phyloP scores from a whole-genome alignment of 352 stramenopile genomes.

The Peronospora destructor region DNA sequence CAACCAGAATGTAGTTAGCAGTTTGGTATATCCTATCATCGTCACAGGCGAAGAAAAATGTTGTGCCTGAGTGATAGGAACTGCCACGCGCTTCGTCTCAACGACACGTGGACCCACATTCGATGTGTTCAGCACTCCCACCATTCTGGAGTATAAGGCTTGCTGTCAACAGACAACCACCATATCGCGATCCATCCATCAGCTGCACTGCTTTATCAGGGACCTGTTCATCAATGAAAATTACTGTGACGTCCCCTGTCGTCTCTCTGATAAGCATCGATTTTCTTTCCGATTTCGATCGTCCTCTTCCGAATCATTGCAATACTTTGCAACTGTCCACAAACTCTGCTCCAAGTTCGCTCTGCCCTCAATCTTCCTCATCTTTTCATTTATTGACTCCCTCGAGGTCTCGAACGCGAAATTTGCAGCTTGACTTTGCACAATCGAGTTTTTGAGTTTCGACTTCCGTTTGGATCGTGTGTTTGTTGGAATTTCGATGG shows the following conservation, averaged over 20 bases:
- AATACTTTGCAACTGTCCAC: constrained; percentile 19
- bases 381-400: constrained; percentile 45
- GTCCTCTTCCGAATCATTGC: constrained; percentile 13
- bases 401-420: constrained; percentile 33
- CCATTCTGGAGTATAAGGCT: not conserved
- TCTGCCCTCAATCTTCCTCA: constrained; percentile 38
- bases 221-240: constrained; percentile 9
- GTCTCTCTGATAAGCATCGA: constrained; percentile 10
- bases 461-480: constrained; percentile 24
- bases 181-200: constrained; percentile 32
- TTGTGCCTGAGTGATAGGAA: constrained; percentile 13
- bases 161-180: constrained; percentile 23
- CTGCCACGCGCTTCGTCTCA: constrained; percentile 2
- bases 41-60: not conserved
- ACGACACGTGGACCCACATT: not conserved
- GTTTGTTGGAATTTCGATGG: too few relatives aligned
- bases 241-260: constrained; percentile 15
- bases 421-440: constrained; percentile 10
- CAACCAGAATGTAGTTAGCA: not conserved
- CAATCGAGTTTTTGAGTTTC: constrained; percentile 29
- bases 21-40: not conserved
- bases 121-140: not conserved
- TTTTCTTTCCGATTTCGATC: constrained; percentile 1
- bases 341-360: constrained; percentile 37
- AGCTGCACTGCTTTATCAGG: constrained; percentile 13